These are phyloP conservation scores for Hirsutella rhossiliensis DNA, from an alignment of 2,329 filamentous ascomycete species.

Conservation along the genomic window DNA sequence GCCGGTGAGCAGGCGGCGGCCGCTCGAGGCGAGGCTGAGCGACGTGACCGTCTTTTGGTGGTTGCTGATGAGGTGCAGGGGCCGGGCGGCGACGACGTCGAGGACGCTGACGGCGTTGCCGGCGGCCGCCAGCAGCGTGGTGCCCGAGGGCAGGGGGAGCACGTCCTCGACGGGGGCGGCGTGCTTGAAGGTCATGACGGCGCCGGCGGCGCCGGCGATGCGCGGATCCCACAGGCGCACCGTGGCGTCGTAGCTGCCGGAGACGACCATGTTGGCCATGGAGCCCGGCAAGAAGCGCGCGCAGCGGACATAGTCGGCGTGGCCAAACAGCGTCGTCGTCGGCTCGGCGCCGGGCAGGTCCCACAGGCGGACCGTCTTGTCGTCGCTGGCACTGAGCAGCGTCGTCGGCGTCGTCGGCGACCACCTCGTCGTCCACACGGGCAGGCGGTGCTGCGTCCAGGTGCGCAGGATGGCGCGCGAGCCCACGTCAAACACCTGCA, in stretches of 20 bases:
- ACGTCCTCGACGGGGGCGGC: constrained; percentile 79
- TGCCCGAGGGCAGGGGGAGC: constrained; percentile 77
- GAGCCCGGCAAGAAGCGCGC: constrained; percentile 73
- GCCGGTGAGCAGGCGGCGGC: constrained; percentile 71
- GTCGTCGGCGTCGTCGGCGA: constrained; percentile 79
- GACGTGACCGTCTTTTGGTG: constrained; percentile 97
- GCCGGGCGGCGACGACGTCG: constrained; percentile 83
- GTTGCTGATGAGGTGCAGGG: constrained; percentile 76
- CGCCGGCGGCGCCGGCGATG: constrained; percentile 44
- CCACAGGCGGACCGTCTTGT: constrained; percentile 88
- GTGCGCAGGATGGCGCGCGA: constrained; percentile 89
- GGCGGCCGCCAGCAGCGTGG: constrained; percentile 72
- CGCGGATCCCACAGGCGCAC: constrained; percentile 90
- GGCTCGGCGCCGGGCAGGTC: constrained; percentile 74
- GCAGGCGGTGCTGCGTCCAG: constrained; percentile 89
- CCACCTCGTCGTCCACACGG: constrained; percentile 85
- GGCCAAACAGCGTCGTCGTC: constrained; percentile 68
- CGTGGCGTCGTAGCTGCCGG: constrained; percentile 89
- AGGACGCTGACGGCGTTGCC: constrained; percentile 83
- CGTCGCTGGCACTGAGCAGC: constrained; percentile 82
- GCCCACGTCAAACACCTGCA: constrained; percentile 88
- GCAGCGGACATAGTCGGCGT: constrained; percentile 83
- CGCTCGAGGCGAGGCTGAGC: constrained; percentile 69
- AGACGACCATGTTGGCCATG: constrained; percentile 66
- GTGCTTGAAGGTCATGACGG: constrained; percentile 92